A percentile compares a stretch with the other conserved stretches of the same genome.
These are phyloP conservation scores for Suhomyces anneliseae DNA, from an alignment of 1,139 yeast species.

Conservation along the genomic window DNA sequence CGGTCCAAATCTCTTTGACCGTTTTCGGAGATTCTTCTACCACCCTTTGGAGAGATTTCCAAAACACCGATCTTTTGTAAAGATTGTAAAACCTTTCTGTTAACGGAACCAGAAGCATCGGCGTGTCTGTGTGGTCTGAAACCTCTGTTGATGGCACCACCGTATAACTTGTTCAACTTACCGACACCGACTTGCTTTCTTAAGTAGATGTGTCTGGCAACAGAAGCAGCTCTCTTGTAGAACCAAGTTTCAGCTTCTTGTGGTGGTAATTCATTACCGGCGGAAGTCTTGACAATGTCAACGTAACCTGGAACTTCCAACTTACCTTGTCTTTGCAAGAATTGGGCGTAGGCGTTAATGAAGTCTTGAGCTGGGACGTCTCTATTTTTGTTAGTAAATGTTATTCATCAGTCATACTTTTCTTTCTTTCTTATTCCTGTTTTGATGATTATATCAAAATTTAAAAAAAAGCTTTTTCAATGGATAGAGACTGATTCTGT, in stretches of 20 bases:
- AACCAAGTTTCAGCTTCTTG: constrained; percentile 99
- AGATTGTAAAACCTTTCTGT: constrained; percentile 98
- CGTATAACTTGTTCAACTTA: constrained; percentile 97
- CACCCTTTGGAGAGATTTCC: constrained; percentile 97
- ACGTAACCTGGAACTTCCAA: constrained; percentile 99
- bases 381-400: constrained; percentile 51
- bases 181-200: constrained; percentile 99
- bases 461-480: too few relatives aligned
- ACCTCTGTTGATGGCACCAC: constrained; percentile 99
- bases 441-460: too few relatives aligned
- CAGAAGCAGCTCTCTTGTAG: constrained; percentile 99
- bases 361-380: constrained; percentile 99
- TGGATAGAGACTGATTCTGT: background rate
- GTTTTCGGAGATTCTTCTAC: constrained; percentile 98
- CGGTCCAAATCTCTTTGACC: constrained; percentile 99
- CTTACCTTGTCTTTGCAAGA: constrained; percentile 99
- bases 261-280: constrained; percentile 99
- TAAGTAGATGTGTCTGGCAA: constrained; percentile 99
- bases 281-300: constrained; percentile 98
- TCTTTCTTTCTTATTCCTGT: too few relatives aligned
- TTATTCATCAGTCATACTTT: too few relatives aligned
- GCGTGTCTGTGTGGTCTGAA: constrained; percentile 98
- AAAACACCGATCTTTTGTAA: constrained; percentile 97
- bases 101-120: constrained; percentile 98
- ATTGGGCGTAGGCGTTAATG: constrained; percentile 99